Conservation (phyloP, 257 asterid genomes). For the Fraxinus quadrangulata region DNA sequence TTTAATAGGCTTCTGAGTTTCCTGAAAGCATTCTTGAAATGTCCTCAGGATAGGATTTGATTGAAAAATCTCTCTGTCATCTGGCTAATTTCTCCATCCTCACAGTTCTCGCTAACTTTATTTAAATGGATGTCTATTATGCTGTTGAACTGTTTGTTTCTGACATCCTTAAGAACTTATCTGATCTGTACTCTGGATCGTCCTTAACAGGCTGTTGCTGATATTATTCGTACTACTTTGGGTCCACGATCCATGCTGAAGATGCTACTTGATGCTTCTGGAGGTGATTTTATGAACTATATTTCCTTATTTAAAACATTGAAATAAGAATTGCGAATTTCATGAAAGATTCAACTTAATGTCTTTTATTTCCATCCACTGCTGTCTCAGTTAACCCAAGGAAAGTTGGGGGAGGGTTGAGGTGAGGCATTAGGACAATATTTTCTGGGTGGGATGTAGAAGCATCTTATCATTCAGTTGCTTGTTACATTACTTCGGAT, state of each 20-base stretch:
- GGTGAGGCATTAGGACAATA: neutral
- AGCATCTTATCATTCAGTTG: neutral
- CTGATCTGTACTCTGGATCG: neutral
- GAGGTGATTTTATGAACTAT: constrained; percentile 33
- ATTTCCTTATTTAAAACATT: neutral
- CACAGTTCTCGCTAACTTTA: neutral
- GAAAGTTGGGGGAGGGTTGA: neutral
- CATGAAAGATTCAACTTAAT: neutral
- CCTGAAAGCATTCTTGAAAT: neutral
- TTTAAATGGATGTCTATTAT: no score
- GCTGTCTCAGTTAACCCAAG: neutral
- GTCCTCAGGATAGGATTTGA: neutral
- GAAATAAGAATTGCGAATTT: neutral
- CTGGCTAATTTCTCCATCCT: neutral
- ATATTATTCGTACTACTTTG: constrained; percentile 52
- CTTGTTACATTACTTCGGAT: neutral
- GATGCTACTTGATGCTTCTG: constrained; percentile 55
- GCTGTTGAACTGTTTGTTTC: neutral
- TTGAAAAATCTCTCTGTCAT: neutral
- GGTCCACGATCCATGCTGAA: constrained; percentile 57
- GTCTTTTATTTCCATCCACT: neutral
- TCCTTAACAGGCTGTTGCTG: constrained; percentile 49
- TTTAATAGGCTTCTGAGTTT: neutral
- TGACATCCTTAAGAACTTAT: neutral
- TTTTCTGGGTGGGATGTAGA: neutral